These are phyloP conservation scores for Ceratocystis variospora DNA, from an alignment of 2,329 filamentous ascomycete species.

Conservation along the genomic window DNA sequence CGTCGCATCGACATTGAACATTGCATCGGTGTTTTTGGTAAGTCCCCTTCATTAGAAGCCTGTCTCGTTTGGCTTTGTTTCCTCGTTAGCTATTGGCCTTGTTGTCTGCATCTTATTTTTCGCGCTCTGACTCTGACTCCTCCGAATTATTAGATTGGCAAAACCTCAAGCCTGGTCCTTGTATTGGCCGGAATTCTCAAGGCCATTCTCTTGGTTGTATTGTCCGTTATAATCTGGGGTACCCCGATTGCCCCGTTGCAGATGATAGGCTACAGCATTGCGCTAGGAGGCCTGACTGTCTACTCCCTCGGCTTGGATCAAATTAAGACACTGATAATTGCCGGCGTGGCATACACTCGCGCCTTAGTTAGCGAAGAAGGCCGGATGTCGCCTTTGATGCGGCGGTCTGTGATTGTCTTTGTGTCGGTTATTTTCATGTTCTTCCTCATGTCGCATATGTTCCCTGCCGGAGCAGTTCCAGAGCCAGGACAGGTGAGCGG, in stretches of 20 bases:
- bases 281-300: slow-evolving; percentile 38
- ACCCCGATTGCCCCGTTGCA: slow-evolving; percentile 58
- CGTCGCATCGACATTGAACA: slow-evolving; percentile 67
- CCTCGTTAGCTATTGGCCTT: neutral
- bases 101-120: neutral
- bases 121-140: neutral
- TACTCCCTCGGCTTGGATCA: slow-evolving; percentile 33
- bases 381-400: slow-evolving; percentile 22
- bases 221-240: slow-evolving; percentile 65
- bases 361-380: slow-evolving; percentile 21
- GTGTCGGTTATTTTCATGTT: slow-evolving; percentile 21
- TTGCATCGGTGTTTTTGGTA: slow-evolving; percentile 77
- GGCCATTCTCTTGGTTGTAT: slow-evolving; percentile 67
- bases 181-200: slow-evolving; percentile 78
- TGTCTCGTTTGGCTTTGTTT: neutral
- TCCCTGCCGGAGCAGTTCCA: slow-evolving; percentile 7
- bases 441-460: slow-evolving; percentile 20
- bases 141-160: slow-evolving; percentile 53
- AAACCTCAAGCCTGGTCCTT: slow-evolving; percentile 74
- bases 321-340: slow-evolving; percentile 20
- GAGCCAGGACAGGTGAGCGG: slow-evolving; percentile 6
- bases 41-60: slow-evolving; percentile 25
- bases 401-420: slow-evolving; percentile 21
- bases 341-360: slow-evolving; percentile 19
- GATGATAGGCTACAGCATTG: slow-evolving; percentile 63